These are phyloP conservation scores for Shiraia bambusicola DNA, from an alignment of 2,329 filamentous ascomycete genomes.

Conservation along the genomic window DNA sequence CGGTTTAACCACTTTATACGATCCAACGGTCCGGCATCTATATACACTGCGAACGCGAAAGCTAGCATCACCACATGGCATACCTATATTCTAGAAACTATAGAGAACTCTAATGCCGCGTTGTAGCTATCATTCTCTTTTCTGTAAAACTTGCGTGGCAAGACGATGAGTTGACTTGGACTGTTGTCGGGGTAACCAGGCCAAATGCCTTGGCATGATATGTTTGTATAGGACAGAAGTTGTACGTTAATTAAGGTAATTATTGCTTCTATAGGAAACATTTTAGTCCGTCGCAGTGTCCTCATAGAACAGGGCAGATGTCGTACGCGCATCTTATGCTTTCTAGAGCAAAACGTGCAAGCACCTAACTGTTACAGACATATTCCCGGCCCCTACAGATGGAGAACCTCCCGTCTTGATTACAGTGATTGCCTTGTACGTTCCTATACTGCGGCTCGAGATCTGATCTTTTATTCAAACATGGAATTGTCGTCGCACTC, in stretches of 20 bases:
- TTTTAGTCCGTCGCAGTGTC: no score
- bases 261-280: no score
- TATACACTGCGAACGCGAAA: conserved; percentile 17
- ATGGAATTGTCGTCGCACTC: no score
- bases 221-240: conserved; percentile 54
- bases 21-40: conserved; percentile 34
- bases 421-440: no score
- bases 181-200: conserved; percentile 49
- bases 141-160: conserved; percentile 56
- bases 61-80: conserved; percentile 25
- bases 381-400: no score
- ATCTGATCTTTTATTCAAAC: no score
- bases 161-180: conserved; percentile 62
- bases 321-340: no score
- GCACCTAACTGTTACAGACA: no score
- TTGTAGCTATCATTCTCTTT: conserved; percentile 1
- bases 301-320: no score
- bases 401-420: no score
- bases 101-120: conserved; percentile 8
- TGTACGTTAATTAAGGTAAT: conserved; percentile 62
- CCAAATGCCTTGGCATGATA: conserved; percentile 62
- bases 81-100: conserved; percentile 8
- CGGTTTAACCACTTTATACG: conserved; percentile 27
- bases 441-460: no score
- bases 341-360: no score